A percentile compares a stretch with the other conserved stretches of the same genome.
phyloP scores from a whole-genome alignment of 345 rosid species.

The Boechera stricta region DNA sequence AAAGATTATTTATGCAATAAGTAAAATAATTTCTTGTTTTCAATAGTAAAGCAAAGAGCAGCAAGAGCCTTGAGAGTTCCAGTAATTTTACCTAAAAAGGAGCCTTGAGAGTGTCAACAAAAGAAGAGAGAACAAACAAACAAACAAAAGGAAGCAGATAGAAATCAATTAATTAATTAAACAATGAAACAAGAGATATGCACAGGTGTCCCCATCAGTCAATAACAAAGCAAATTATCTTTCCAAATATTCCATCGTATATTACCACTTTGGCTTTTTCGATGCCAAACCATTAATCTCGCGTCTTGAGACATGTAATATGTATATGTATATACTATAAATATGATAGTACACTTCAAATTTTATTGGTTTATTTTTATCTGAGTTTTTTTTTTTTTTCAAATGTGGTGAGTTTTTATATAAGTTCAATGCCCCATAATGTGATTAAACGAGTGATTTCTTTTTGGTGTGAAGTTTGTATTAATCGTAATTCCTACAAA shows the following conservation, averaged over 20 bases:
- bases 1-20: background rate
- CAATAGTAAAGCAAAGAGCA: conserved; percentile 24
- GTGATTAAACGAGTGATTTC: background rate
- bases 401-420: background rate
- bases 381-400: background rate
- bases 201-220: conserved; percentile 54
- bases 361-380: background rate
- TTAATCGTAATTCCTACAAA: no score
- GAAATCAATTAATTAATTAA: conserved; percentile 15
- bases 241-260: conserved; percentile 59
- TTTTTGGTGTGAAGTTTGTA: background rate
- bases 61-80: conserved; percentile 35
- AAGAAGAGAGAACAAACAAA: conserved; percentile 36
- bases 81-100: conserved; percentile 22
- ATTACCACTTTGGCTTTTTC: conserved; percentile 50
- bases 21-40: conserved; percentile 1
- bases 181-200: conserved; percentile 28
- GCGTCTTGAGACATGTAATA: conserved; percentile 34
- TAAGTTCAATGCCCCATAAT: background rate
- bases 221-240: conserved; percentile 46
- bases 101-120: conserved; percentile 38
- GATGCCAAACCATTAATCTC: conserved; percentile 57
- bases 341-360: background rate
- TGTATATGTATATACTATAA: background rate
- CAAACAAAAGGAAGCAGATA: conserved; percentile 36